Evolutionary conservation across 208 protist species (phyloP).

Genomic region (Acanthamoeba lenticulata): DNA sequence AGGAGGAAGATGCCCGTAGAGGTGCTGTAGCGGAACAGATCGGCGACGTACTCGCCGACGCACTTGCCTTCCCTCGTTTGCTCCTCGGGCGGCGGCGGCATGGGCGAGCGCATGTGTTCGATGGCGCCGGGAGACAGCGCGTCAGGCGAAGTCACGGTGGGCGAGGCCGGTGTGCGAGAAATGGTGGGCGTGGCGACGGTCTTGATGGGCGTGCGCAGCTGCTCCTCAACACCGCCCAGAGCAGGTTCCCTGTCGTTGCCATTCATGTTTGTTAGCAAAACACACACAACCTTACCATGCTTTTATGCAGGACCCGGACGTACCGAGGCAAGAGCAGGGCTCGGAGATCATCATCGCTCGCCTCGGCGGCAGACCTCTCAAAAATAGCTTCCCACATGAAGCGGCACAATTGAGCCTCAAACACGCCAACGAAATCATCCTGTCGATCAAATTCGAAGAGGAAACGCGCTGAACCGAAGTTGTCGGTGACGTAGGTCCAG

Average conservation of each 20-base stretch:
- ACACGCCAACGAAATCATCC: background rate
- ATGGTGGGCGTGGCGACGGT: background rate
- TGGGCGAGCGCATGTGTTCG: background rate
- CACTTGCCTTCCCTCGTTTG: background rate
- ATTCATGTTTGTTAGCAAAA: background rate
- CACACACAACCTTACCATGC: too few species aligned
- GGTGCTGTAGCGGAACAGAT: background rate
- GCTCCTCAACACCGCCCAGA: background rate
- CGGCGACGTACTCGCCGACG: background rate
- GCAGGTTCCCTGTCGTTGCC: background rate
- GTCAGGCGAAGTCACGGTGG: background rate
- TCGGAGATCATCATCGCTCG: background rate
- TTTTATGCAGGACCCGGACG: background rate
- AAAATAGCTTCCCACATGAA: conserved; percentile 15
- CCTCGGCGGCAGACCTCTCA: background rate
- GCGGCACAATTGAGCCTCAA: background rate
- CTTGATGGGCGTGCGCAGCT: background rate
- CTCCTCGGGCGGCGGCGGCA: background rate
- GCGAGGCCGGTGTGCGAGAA: background rate
- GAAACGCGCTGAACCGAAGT: background rate
- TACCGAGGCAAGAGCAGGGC: background rate
- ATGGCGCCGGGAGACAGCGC: background rate
- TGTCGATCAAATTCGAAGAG: conserved; percentile 56
- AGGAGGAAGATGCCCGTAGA: background rate
- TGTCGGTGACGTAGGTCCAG: background rate